Base-by-base conservation (phyloP, 208 protist genomes). In the Acanthamoeba rhysodes region DNA sequence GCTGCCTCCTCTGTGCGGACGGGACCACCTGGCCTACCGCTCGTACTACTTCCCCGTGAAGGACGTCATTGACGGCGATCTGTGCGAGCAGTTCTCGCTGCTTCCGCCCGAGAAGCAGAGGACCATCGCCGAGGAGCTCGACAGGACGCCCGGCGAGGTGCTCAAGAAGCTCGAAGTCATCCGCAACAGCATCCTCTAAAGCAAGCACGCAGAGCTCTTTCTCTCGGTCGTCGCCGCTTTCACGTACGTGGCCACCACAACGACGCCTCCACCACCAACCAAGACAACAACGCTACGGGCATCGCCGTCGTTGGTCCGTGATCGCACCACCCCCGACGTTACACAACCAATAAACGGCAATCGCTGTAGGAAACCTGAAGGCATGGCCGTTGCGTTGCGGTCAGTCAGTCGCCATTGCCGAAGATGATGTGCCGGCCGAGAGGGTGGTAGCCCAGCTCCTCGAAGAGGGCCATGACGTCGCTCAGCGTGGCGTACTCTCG, bases 31-130 rank as follows among this genome's bases (percentile, higher is more conserved):
- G 5, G 29, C 95, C 16, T 99, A 97, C 92, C 93, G 98, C n/a
- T 98, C 97, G 50, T 98, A 97, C 74, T 99, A 98, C 85, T 97
- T 98, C 95, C 98, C 98, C 4, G 96, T 97, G 27, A 98, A 98
- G 95, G 95, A 96, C 82, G 97, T 98, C 14, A 97, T 99, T 48
- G 98, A 99, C 95, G 98, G 98, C 37, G 98, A 99, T 74, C 95
- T 99, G 8, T 98, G 97, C 96, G 98, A 99, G 96, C 96, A 96
- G 78, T 99, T 97, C 55, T 95, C 76, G 20, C 64, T 57, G 0
- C 90, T 99, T 0, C 32, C 90, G 29, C 20, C 91, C 20, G 32
- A 62, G 12, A 98, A 97, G 95, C 96, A 98, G 95, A 27, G 41
- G 53, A 22, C 84, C 9, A 98, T 99, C 55, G 96, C 98, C 1